These are phyloP conservation scores for Betula pendula DNA, from an alignment of 306 rosid species.

Conservation along the genomic window DNA sequence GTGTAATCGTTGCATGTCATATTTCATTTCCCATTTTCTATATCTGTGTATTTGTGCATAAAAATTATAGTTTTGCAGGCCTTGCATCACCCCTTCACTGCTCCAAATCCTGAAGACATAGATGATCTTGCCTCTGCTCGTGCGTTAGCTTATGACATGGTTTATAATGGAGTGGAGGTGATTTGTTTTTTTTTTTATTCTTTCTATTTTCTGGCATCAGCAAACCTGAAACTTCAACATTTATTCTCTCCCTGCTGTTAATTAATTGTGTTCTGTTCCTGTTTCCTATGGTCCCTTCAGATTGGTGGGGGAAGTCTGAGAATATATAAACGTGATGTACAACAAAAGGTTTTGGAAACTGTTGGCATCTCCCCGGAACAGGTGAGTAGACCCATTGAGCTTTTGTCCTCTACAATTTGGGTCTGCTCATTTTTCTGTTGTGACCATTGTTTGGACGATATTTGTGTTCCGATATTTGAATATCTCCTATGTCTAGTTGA, in stretches of 20 bases:
- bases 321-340: conserved; percentile 82
- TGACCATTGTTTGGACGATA: neutral
- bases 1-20: conserved; percentile 4
- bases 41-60: conserved; percentile 7
- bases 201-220: conserved; percentile 25
- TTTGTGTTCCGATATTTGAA: neutral
- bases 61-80: conserved; percentile 49
- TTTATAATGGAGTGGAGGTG: conserved; percentile 98
- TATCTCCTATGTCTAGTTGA: neutral
- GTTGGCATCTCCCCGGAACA: conserved; percentile 88
- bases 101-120: conserved; percentile 92
- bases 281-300: conserved; percentile 42
- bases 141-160: conserved; percentile 98
- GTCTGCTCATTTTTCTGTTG: conserved; percentile 11
- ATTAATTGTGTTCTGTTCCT: conserved; percentile 13
- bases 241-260: neutral
- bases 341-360: conserved; percentile 82
- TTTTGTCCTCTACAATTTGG: neutral
- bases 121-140: conserved; percentile 88
- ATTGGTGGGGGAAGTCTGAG: conserved; percentile 98
- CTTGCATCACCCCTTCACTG: conserved; percentile 97
- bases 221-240: conserved; percentile 12
- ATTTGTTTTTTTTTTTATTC: conserved; percentile 1
- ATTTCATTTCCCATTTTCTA: neutral
- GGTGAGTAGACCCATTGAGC: conserved; percentile 43